Evolutionary conservation across 2,329 filamentous ascomycete species (phyloP).

Genomic region (Pseudocercospora cruenta): DNA sequence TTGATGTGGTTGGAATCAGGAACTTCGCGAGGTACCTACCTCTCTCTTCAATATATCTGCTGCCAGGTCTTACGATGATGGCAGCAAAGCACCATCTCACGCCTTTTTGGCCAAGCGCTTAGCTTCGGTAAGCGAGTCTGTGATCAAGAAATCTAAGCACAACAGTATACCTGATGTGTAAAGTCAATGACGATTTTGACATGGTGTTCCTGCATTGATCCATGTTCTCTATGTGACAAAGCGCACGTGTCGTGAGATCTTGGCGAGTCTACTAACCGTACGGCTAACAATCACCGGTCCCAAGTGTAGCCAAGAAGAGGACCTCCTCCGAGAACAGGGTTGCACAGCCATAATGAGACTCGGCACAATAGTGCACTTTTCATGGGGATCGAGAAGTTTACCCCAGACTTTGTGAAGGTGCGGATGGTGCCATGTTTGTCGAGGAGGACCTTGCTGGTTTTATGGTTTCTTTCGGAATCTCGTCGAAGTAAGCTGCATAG

Average conservation of each 20-base stretch:
- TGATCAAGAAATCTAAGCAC: too few species aligned
- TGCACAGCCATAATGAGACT: background rate
- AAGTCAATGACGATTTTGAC: too few species aligned
- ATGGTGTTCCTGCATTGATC: too few species aligned
- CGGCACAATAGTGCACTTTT: background rate
- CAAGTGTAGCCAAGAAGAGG: background rate
- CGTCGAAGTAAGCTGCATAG: background rate
- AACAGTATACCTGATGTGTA: too few species aligned
- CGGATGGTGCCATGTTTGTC: background rate
- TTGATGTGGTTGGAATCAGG: too few species aligned
- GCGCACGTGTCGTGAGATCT: background rate
- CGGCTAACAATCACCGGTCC: background rate
- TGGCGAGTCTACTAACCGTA: background rate
- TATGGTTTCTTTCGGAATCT: background rate
- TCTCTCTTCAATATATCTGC: too few species aligned
- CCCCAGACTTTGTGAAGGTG: background rate
- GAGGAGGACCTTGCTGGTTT: background rate
- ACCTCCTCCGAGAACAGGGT: background rate
- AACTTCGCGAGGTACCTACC: too few species aligned
- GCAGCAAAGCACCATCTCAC: too few species aligned
- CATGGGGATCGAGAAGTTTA: background rate
- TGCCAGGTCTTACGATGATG: too few species aligned
- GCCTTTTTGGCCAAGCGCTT: too few species aligned
- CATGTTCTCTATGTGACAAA: background rate
- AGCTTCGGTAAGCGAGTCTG: too few species aligned